These are phyloP conservation scores for Lithocarpus polystachyus DNA, from an alignment of 306 rosid genomes.

Conservation along the genomic window DNA sequence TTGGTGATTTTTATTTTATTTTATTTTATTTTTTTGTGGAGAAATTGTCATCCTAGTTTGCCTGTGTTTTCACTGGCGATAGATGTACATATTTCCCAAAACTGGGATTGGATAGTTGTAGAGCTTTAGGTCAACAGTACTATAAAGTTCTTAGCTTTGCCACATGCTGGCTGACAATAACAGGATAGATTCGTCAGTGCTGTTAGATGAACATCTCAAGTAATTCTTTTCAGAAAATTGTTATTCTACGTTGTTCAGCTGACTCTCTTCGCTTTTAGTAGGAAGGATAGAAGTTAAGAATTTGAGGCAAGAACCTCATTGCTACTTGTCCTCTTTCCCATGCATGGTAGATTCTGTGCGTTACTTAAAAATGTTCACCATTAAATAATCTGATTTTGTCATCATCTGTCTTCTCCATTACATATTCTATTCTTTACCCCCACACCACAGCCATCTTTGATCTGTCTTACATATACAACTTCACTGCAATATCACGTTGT, in stretches of 20 bases:
- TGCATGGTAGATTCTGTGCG: not conserved
- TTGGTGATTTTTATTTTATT: not conserved
- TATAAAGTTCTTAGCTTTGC: not conserved
- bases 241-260: not conserved
- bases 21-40: not conserved
- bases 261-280: not conserved
- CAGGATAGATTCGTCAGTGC: not conserved
- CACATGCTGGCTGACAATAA: not conserved
- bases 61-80: not conserved
- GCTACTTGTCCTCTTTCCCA: not conserved
- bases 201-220: not conserved
- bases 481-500: not conserved
- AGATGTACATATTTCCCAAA: not conserved
- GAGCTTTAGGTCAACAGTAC: not conserved
- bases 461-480: not conserved
- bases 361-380: constrained; percentile 29
- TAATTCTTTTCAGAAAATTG: not conserved
- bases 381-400: constrained; percentile 23
- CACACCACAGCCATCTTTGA: not conserved
- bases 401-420: constrained; percentile 7
- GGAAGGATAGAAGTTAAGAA: not conserved
- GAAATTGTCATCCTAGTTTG: not conserved
- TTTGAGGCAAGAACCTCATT: not conserved
- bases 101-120: not conserved
- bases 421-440: constrained; percentile 39